Evolutionary conservation across 164 flowering plant species (phyloP), one percentile per base, ranked within the genome.

Genomic region (Cinnamomum micranthum): DNA sequence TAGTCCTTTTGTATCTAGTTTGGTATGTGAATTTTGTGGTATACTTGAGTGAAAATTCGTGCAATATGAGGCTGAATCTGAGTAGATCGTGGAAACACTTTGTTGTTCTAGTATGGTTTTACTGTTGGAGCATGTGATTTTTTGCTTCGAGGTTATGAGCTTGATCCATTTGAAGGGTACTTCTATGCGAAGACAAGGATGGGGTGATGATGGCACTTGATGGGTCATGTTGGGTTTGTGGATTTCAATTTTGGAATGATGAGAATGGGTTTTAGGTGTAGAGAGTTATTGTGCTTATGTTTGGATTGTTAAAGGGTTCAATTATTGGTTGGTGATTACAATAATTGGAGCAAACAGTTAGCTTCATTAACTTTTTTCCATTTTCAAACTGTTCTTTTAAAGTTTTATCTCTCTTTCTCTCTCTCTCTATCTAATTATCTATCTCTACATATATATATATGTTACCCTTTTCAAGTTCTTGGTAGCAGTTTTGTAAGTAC

Each of bases 271-370:
- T 67, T 51, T 70, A 11, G 14, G n/a, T 73, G 64, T 74, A 62
- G 55, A 65, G 64, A 75, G 71, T 67, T 65, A 60, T 65, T 73
- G 60, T 6, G 22, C 27, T 65, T 50, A 41, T 41, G 11, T 41
- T 65, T 74, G n/a, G 80, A 75, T 80, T 72, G 69, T 77, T 80
- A 68, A 77, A 74, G 31, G 72, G 82, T 78, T 82, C 90, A 88
- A 87, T 87, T 81, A 87, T 87, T 83, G 86, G 68, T 58, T 73
- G 68, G 70, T 75, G 71, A 78, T 77, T 72, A 50, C 85, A 85
- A 82, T 81, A 76, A 88, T 86, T 83, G 85, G 17, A 52, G 47
- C 70, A n/a, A 19, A 84, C 84, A 78, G 76, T 74, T 27, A 19
- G 75, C 63, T 76, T 63, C 50, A 65, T 62, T 12, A 23, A 58